These are phyloP conservation scores for Suhomyces sp. DNA, from an alignment of 805 yeast genomes.

Conservation along the genomic window DNA sequence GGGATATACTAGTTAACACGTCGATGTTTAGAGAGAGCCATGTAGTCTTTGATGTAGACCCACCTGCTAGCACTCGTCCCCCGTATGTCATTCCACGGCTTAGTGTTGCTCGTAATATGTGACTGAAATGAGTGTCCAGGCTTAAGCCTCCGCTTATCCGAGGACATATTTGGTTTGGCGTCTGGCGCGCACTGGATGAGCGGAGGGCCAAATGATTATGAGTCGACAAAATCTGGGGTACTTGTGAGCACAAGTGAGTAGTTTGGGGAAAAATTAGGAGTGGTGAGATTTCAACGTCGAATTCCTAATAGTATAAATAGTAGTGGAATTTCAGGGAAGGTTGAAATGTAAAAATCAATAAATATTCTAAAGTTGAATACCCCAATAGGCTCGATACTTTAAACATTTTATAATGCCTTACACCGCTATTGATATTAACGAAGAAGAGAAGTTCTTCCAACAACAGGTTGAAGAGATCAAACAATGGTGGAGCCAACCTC, in stretches of 20 bases:
- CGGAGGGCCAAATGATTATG: conserved; percentile 2
- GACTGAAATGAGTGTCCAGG: not conserved
- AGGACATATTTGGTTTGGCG: not conserved
- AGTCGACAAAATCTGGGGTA: conserved; percentile 7
- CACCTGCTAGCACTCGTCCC: not conserved
- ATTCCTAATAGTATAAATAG: not conserved
- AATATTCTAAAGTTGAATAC: not conserved
- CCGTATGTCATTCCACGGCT: not conserved
- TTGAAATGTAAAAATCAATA: not conserved
- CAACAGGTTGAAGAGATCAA: conserved; percentile 70
- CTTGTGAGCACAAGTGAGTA: not conserved
- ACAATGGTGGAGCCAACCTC: conserved; percentile 90
- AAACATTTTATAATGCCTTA: conserved; percentile 40
- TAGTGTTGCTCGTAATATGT: not conserved
- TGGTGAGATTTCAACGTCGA: not conserved
- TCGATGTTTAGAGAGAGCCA: not conserved
- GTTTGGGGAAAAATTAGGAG: not conserved
- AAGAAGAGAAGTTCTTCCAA: conserved; percentile 64
- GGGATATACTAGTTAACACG: not conserved
- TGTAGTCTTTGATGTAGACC: not conserved
- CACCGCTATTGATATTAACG: conserved; percentile 54
- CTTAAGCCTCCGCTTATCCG: conserved; percentile 5
- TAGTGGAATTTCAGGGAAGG: not conserved
- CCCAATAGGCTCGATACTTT: not conserved
- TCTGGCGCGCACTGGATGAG: conserved; percentile 4